phyloP scores from a whole-genome alignment of 2,329 filamentous ascomycete genomes.

The Meredithiella fracta region DNA sequence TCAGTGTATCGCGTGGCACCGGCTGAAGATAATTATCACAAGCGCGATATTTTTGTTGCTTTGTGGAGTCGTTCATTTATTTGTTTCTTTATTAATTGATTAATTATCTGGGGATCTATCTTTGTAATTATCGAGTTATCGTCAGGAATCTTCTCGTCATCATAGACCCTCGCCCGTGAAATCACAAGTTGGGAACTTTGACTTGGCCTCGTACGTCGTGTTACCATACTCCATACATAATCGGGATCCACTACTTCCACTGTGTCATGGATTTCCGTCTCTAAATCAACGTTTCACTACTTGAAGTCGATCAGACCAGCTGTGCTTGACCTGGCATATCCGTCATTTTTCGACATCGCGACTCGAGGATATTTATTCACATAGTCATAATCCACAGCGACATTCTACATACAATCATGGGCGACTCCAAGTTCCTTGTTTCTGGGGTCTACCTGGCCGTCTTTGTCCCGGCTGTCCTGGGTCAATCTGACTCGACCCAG shows the following conservation, averaged over 20 bases:
- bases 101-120: too few relatives aligned
- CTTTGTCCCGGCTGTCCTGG: conserved; percentile 15
- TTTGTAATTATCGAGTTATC: too few relatives aligned
- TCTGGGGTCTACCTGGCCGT: conserved; percentile 14
- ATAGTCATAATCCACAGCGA: not conserved
- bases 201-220: not conserved
- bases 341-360: not conserved
- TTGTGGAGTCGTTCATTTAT: too few relatives aligned
- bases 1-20: too few relatives aligned
- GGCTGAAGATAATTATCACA: too few relatives aligned
- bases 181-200: too few relatives aligned
- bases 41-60: too few relatives aligned
- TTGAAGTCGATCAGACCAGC: too few relatives aligned
- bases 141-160: too few relatives aligned
- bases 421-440: conserved; percentile 12
- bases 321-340: not conserved
- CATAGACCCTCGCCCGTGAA: too few relatives aligned
- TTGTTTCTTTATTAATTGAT: not conserved
- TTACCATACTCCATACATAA: not conserved
- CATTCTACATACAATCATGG: conserved; percentile 1
- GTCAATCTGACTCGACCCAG: conserved; percentile 1
- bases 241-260: not conserved
- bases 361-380: not conserved
- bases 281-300: not conserved
- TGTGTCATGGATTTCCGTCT: not conserved